A percentile compares a stretch with the other conserved stretches of the same genome.
Evolutionary conservation across 345 rosid species (phyloP).

Genomic region (Camelina laxa): DNA sequence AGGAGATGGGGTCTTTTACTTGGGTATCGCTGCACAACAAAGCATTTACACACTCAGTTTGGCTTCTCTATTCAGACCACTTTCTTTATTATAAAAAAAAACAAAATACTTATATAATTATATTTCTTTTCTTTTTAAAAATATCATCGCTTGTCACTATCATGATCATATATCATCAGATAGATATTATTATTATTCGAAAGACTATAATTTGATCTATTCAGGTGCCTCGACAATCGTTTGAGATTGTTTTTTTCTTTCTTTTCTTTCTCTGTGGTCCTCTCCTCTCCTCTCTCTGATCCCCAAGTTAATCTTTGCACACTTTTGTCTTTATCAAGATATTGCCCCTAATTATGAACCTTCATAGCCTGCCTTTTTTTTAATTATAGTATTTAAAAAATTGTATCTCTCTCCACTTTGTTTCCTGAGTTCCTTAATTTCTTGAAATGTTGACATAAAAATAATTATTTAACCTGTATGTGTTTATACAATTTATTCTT

Average conservation of each 20-base stretch:
- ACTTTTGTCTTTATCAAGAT: conserved; percentile 45
- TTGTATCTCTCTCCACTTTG: conserved; percentile 16
- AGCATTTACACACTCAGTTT: conserved; percentile 44
- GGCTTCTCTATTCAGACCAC: conserved; percentile 26
- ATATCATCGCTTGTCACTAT: conserved; percentile 33
- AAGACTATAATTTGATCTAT: conserved; percentile 23
- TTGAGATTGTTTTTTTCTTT: background rate
- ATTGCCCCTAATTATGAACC: conserved; percentile 39
- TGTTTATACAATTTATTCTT: background rate
- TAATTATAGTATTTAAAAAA: background rate
- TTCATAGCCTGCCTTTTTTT: background rate
- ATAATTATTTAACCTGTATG: conserved; percentile 13
- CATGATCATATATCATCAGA: conserved; percentile 30
- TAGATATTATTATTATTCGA: conserved; percentile 11
- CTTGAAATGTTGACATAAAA: conserved; percentile 23
- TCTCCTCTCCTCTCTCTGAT: conserved; percentile 36
- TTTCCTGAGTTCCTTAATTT: conserved; percentile 39
- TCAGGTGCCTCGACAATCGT: conserved; percentile 42
- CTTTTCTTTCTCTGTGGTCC: conserved; percentile 25
- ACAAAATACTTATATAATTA: background rate
- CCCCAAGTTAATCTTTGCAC: conserved; percentile 42
- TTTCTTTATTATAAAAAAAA: background rate
- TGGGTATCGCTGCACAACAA: conserved; percentile 45
- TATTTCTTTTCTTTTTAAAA: background rate
- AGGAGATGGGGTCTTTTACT: conserved; percentile 44